These are phyloP conservation scores for Rhododendron kiyosumense DNA, from an alignment of 148 eudicot species.

Conservation along the genomic window DNA sequence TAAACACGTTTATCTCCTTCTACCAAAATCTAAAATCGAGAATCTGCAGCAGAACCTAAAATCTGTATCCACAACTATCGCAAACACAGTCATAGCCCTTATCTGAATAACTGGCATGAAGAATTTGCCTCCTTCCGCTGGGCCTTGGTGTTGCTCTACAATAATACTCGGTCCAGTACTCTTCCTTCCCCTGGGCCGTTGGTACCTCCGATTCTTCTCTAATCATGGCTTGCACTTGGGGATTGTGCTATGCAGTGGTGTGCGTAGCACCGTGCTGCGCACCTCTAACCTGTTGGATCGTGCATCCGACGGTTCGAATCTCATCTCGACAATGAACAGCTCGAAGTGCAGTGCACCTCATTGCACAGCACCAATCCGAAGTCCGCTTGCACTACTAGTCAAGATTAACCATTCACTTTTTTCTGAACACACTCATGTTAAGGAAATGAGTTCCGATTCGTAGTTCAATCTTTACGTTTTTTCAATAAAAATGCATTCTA, in stretches of 20 bases:
- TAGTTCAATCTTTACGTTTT: background rate
- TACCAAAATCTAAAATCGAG: no score
- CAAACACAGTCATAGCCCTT: no score
- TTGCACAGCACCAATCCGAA: no score
- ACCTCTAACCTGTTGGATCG: no score
- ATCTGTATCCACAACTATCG: no score
- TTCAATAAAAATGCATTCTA: background rate
- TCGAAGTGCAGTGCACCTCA: no score
- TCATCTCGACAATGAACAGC: no score
- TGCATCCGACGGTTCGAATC: no score
- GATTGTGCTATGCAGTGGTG: no score
- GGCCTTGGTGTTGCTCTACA: background rate
- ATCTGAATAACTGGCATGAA: background rate
- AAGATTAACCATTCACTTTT: background rate
- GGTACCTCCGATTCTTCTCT: background rate
- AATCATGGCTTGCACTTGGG: background rate
- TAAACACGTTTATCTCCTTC: no score
- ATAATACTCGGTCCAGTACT: background rate
- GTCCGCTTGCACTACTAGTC: background rate
- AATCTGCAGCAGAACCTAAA: no score
- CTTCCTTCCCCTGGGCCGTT: background rate
- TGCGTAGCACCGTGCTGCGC: no score
- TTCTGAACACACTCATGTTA: background rate
- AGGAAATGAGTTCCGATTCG: background rate
- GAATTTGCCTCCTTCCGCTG: background rate